Conservation (phyloP, 2,329 filamentous ascomycete species). For the Neonectria ditissima region DNA sequence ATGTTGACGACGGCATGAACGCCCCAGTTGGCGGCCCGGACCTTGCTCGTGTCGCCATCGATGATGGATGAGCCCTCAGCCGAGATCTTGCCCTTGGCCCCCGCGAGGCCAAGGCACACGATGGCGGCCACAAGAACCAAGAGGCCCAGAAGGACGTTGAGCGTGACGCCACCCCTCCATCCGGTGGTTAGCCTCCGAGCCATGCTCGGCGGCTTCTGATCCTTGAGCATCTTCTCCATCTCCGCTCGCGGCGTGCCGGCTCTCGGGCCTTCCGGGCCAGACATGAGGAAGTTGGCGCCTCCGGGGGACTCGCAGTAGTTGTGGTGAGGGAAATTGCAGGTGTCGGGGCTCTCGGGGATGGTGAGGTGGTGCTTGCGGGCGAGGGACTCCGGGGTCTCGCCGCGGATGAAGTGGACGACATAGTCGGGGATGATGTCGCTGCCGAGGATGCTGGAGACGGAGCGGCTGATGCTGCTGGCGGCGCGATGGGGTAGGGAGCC, state of each 20-base stretch:
- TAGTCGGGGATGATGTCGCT: slow-evolving; percentile 66
- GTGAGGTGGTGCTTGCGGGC: slow-evolving; percentile 54
- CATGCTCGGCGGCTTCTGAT: slow-evolving; percentile 42
- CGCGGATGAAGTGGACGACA: slow-evolving; percentile 65
- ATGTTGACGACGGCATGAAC: slow-evolving; percentile 60
- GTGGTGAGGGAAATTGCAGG: slow-evolving; percentile 35
- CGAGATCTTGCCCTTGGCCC: slow-evolving; percentile 49
- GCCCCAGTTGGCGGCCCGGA: slow-evolving; percentile 54
- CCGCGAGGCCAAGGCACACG: slow-evolving; percentile 54
- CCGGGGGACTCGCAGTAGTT: slow-evolving; percentile 30
- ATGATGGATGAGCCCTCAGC: slow-evolving; percentile 53
- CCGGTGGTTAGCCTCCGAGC: slow-evolving; percentile 50
- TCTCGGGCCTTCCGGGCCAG: slow-evolving; percentile 27
- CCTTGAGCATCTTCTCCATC: slow-evolving; percentile 42
- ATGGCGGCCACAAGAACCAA: slow-evolving; percentile 54
- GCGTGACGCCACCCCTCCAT: slow-evolving; percentile 62
- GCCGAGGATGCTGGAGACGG: slow-evolving; percentile 51
- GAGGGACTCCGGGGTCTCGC: slow-evolving; percentile 66
- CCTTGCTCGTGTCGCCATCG: slow-evolving; percentile 52
- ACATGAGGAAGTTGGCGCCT: slow-evolving; percentile 26
- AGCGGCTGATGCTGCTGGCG: slow-evolving; percentile 45
- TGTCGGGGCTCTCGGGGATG: slow-evolving; percentile 44
- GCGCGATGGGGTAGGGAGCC: slow-evolving; percentile 41
- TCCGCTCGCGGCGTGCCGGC: slow-evolving; percentile 40
- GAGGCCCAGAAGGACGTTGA: slow-evolving; percentile 57